Evolutionary conservation across 1,284 basidiomycete species (phyloP), one percentile per base, ranked within the genome.

Genomic region (Trichosporon sp.): DNA sequence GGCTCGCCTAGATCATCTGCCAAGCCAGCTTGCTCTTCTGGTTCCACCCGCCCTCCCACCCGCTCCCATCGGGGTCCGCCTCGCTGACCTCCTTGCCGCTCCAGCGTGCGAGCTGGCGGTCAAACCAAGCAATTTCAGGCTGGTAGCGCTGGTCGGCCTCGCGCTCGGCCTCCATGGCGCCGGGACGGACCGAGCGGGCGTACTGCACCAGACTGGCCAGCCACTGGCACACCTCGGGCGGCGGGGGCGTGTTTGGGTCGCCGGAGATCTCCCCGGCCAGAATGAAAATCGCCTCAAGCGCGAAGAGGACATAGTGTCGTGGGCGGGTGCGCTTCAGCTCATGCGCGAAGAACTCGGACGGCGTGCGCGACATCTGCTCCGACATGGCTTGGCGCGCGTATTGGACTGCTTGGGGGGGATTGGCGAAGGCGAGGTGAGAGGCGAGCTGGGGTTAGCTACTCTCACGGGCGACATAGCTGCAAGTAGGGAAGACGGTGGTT

Each of bases 31-130:
- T 63, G 37, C 68, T 65, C 27, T 65, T 68, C 63, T 68, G 63
- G 49, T 70, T 70, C 72, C 73, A 76, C 0, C 71, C 75, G 25
- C 67, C 68, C 25, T 71, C 66, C 75, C 75, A 76, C 1, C 58
- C 66, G 9, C 49, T 59, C 1, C 71, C 71, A 52, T 74, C 68
- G 4, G 70, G 69, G 29, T 70, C 70, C 1, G n/a, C 44, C 4
- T 60, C 61, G 5, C 60, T 32, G 27, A 61, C 65, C 4, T 21
- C 19, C n/a, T 32, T 31, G 10, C 66, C 68, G 2, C n/a, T 54
- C 73, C 70, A 73, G 10, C 64, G 54, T 4, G 29, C 32, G n/a
- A 77, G 60, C 33, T 71, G 65, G 44, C 66, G 67, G 27, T 70
- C 65, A 46, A 71, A 74, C 72, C 71, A 75, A 10, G 56, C 63